Evolutionary conservation across 2,329 filamentous ascomycete genomes (phyloP).

Genomic region (Botrytis fragariae): DNA sequence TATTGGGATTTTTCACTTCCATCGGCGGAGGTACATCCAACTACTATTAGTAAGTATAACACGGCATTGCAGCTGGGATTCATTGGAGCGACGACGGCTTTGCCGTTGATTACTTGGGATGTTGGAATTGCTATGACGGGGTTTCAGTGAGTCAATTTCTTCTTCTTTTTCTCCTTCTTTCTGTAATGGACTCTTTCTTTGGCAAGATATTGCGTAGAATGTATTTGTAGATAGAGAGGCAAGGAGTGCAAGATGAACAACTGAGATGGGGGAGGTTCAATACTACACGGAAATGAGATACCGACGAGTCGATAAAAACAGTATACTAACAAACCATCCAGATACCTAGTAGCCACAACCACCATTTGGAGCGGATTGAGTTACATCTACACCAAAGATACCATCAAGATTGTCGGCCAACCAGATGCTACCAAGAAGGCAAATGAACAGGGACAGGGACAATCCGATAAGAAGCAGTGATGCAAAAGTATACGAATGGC

Average conservation of each 20-base stretch:
- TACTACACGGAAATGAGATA: no score
- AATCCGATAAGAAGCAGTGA: not conserved
- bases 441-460: conserved; percentile 1
- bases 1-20: conserved; percentile 98
- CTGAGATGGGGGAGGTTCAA: not conserved
- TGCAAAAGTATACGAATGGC: not conserved
- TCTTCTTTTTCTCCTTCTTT: not conserved
- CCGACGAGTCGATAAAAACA: conserved; percentile 32
- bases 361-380: conserved; percentile 93
- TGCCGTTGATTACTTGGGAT: conserved; percentile 68
- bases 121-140: conserved; percentile 54
- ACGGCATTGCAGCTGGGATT: conserved; percentile 87
- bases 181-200: no score
- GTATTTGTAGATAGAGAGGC: not conserved
- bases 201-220: not conserved
- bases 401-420: conserved; percentile 75
- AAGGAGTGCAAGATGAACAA: not conserved
- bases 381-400: conserved; percentile 87
- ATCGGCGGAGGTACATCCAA: conserved; percentile 79
- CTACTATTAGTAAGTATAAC: conserved; percentile 85
- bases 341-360: conserved; percentile 78
- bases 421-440: conserved; percentile 23
- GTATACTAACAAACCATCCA: conserved; percentile 41
- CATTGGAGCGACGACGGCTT: conserved; percentile 78
- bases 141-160: conserved; percentile 57